These are phyloP conservation scores for Candida cerambycidarum DNA, from an alignment of 805 yeast genomes.

Conservation along the genomic window DNA sequence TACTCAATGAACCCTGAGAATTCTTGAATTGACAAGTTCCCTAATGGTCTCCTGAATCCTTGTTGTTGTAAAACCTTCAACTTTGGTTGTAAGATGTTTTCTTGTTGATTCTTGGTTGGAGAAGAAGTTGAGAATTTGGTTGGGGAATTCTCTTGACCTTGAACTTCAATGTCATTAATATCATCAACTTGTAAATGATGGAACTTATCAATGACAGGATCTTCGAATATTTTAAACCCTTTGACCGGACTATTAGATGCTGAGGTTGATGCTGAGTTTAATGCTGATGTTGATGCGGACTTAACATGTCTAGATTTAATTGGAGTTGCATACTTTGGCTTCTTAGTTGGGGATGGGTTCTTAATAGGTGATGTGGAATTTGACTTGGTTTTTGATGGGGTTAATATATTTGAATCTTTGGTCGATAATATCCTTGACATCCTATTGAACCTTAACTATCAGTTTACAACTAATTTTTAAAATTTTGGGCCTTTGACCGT, in stretches of 20 bases:
- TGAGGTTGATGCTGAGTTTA: conserved; percentile 7
- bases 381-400: conserved; percentile 11
- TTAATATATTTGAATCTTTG: conserved; percentile 13
- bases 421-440: conserved; percentile 13
- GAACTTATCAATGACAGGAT: conserved; percentile 1
- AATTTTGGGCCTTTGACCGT: conserved; percentile 1
- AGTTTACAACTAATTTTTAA: neutral
- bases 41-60: conserved; percentile 14
- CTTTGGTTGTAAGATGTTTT: conserved; percentile 27
- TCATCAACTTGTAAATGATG: conserved; percentile 10
- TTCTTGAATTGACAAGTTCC: conserved; percentile 12
- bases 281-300: conserved; percentile 1
- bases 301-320: conserved; percentile 5
- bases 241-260: conserved; percentile 1
- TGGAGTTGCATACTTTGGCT: conserved; percentile 8
- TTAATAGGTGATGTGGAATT: conserved; percentile 15
- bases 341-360: conserved; percentile 13
- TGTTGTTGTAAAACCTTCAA: conserved; percentile 10
- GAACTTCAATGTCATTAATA: conserved; percentile 16
- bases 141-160: conserved; percentile 14
- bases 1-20: conserved; percentile 11
- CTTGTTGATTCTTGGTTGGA: conserved; percentile 31
- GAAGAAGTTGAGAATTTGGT: neutral
- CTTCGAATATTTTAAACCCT: conserved; percentile 9
- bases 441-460: too few species aligned